These are phyloP conservation scores for Phytophthora fragariaefolia DNA, from an alignment of 352 stramenopile species.

Conservation along the genomic window DNA sequence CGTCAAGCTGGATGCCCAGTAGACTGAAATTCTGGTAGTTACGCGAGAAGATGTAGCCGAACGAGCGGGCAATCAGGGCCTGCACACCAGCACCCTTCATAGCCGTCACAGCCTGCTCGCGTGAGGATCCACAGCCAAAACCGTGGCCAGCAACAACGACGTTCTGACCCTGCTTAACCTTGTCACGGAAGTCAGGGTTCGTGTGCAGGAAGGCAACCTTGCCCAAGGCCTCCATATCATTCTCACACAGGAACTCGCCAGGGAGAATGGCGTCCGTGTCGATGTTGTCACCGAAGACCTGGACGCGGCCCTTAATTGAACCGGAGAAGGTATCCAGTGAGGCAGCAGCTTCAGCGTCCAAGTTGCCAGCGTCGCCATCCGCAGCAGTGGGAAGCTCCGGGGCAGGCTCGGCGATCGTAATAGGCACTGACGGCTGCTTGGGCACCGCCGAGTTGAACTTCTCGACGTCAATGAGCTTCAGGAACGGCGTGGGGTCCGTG, in stretches of 20 bases:
- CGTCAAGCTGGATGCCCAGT: slow-evolving; percentile 78
- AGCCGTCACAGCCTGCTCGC: slow-evolving; percentile 83
- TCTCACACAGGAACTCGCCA: slow-evolving; percentile 83
- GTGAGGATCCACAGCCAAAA: slow-evolving; percentile 87
- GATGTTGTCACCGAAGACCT: slow-evolving; percentile 91
- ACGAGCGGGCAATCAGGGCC: slow-evolving; percentile 85
- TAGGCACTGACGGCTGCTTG: slow-evolving; percentile 46
- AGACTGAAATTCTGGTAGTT: slow-evolving; percentile 91
- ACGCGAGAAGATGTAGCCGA: slow-evolving; percentile 89
- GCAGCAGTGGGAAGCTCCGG: slow-evolving; percentile 55
- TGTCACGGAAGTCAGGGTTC: slow-evolving; percentile 87
- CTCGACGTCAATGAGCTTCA: slow-evolving; percentile 73
- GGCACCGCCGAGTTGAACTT: slow-evolving; percentile 73
- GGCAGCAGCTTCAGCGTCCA: slow-evolving; percentile 37
- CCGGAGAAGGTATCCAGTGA: slow-evolving; percentile 53
- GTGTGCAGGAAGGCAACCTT: slow-evolving; percentile 88
- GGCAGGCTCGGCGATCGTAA: slow-evolving; percentile 50
- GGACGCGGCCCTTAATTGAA: slow-evolving; percentile 71
- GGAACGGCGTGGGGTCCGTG: slow-evolving; percentile 76
- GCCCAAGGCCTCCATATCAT: slow-evolving; percentile 84
- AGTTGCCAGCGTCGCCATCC: slow-evolving; percentile 10
- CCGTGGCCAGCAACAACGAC: slow-evolving; percentile 82
- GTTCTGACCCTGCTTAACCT: slow-evolving; percentile 73
- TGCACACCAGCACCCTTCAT: slow-evolving; percentile 85
- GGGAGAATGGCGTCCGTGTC: slow-evolving; percentile 90